Evolutionary conservation across 139 green algal genomes (phyloP).

Genomic region (Medakamo hakoo): DNA sequence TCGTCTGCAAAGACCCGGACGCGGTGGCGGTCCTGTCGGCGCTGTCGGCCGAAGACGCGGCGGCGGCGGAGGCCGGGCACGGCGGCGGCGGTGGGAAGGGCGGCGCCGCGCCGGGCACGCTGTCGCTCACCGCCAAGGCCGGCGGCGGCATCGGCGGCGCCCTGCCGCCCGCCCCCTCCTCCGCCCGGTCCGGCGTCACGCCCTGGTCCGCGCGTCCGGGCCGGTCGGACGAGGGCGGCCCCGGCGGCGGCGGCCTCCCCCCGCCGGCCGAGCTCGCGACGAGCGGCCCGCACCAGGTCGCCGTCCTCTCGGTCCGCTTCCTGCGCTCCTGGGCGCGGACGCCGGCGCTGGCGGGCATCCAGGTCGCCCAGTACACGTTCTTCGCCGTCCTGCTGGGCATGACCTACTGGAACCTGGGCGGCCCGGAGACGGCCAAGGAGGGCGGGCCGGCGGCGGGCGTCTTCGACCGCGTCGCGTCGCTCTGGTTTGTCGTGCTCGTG

Average conservation of each 20-base stretch:
- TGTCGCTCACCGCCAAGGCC: not conserved
- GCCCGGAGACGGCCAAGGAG: not conserved
- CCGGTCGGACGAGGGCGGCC: no score
- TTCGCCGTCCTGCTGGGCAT: constrained; percentile 1
- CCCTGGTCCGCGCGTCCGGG: not conserved
- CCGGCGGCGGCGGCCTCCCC: no score
- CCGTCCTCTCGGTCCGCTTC: constrained; percentile 1
- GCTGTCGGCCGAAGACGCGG: not conserved
- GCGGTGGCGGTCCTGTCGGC: not conserved
- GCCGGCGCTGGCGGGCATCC: not conserved
- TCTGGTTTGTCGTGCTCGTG: constrained; percentile 2
- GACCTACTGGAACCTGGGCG: constrained; percentile 2
- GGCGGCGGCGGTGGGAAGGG: no score
- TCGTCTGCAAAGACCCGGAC: constrained; percentile 2
- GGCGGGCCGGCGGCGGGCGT: not conserved
- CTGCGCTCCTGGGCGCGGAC: constrained; percentile 4
- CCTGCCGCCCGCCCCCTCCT: not conserved
- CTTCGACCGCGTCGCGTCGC: constrained; percentile 3
- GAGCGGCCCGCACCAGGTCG: not conserved
- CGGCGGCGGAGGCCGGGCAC: not conserved
- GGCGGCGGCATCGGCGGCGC: not conserved
- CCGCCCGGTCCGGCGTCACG: no score
- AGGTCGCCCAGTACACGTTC: constrained; percentile 6
- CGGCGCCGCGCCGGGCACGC: not conserved
- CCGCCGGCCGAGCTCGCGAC: not conserved